Conservation (phyloP, 306 rosid genomes). For the Myrica gale region DNA sequence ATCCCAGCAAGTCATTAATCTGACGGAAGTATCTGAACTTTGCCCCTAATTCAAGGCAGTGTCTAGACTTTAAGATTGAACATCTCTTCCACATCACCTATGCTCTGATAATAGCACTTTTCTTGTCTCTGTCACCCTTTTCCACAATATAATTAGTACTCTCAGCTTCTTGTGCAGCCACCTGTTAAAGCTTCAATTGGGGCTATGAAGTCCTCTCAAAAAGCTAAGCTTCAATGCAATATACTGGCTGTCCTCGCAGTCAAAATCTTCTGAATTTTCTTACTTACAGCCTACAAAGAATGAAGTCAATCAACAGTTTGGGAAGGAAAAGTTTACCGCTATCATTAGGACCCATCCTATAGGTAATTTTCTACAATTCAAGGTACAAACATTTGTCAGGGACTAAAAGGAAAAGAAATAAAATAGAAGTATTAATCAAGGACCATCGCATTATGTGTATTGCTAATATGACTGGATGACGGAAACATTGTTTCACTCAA, state of each 20-base stretch:
- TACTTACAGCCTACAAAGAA: constrained; percentile 68
- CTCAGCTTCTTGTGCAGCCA: constrained; percentile 96
- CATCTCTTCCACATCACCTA: constrained; percentile 52
- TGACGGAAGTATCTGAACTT: background rate
- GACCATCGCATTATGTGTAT: no score
- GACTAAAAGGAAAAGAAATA: background rate
- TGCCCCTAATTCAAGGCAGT: background rate
- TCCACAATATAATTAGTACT: constrained; percentile 88
- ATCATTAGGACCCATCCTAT: background rate
- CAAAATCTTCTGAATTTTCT: constrained; percentile 75
- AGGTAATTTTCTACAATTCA: background rate
- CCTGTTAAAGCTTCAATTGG: constrained; percentile 94
- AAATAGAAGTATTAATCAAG: background rate
- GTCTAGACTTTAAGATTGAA: constrained; percentile 4
- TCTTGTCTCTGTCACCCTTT: constrained; percentile 89
- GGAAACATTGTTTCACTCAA: background rate
- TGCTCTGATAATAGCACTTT: constrained; percentile 79
- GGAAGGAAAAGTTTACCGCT: background rate
- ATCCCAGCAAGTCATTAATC: background rate
- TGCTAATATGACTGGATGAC: background rate
- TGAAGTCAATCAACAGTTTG: constrained; percentile 5
- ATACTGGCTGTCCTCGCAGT: constrained; percentile 75
- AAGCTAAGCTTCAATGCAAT: constrained; percentile 65
- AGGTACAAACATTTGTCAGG: background rate
- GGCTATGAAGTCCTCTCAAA: constrained; percentile 75